phyloP scores from a whole-genome alignment of 352 stramenopile genomes.

The Blastocystis sp. region DNA sequence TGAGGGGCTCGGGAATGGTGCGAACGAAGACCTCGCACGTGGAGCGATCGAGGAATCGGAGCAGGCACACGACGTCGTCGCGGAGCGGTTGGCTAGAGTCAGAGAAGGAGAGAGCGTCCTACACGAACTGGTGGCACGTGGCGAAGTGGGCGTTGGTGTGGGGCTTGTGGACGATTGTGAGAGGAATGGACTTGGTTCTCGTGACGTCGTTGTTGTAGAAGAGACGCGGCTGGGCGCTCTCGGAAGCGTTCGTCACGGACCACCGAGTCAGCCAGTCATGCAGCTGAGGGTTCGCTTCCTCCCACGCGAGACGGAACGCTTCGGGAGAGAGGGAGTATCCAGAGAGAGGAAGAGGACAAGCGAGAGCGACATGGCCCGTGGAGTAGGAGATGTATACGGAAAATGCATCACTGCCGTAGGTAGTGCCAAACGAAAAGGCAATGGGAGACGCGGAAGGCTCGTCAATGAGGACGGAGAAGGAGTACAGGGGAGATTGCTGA shows the following conservation, averaged over 20 bases:
- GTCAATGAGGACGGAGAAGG: background rate
- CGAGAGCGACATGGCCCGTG: background rate
- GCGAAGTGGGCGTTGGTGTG: background rate
- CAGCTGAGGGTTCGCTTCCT: background rate
- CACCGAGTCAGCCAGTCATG: background rate
- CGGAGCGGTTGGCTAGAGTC: background rate
- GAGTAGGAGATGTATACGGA: constrained; percentile 25
- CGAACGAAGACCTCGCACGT: background rate
- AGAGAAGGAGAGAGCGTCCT: background rate
- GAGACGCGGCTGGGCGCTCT: background rate
- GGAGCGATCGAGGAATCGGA: background rate
- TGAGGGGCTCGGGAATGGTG: background rate
- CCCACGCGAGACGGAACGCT: background rate
- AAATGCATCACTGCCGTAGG: constrained; percentile 26
- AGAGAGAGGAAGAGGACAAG: background rate
- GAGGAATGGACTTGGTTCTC: background rate
- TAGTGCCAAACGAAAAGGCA: background rate
- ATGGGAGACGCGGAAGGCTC: background rate
- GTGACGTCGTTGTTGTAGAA: background rate
- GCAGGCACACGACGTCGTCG: background rate
- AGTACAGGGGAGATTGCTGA: background rate
- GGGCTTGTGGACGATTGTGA: background rate
- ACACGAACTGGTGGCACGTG: background rate
- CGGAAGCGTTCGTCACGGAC: background rate
- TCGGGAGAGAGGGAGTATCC: background rate